Evolutionary conservation across 345 rosid genomes (phyloP).

Genomic region (Brassica rapa): DNA sequence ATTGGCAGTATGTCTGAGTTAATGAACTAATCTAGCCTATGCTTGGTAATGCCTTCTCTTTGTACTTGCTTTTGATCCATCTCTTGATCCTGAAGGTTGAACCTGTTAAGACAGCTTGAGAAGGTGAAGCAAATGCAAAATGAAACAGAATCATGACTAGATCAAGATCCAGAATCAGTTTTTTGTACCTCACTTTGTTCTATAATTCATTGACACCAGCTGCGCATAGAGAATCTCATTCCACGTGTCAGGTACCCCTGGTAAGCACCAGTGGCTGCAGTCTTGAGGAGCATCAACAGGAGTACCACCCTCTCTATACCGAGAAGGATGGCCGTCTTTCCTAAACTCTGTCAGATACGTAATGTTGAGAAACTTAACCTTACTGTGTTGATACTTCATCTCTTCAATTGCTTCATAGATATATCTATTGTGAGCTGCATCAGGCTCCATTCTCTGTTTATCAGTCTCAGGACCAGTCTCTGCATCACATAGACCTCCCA

Average conservation of each 20-base stretch:
- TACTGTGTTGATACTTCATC: slow-evolving; percentile 47
- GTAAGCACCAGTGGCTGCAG: slow-evolving; percentile 96
- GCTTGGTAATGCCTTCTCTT: background rate
- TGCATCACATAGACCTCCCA: slow-evolving; percentile 66
- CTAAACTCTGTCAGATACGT: slow-evolving; percentile 72
- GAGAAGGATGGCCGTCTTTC: slow-evolving; percentile 78
- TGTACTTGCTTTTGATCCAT: background rate
- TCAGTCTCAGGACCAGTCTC: slow-evolving; percentile 60
- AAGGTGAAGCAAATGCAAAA: background rate
- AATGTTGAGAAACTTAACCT: slow-evolving; percentile 66
- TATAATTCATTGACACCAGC: slow-evolving; percentile 56
- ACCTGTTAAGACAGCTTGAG: background rate
- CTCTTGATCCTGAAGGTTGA: background rate
- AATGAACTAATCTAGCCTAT: background rate
- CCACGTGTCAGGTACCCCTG: slow-evolving; percentile 89
- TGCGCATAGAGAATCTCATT: slow-evolving; percentile 79
- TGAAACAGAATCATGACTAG: slow-evolving; percentile 46
- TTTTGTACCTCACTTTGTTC: slow-evolving; percentile 26
- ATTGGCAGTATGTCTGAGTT: slow-evolving; percentile 1
- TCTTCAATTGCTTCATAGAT: slow-evolving; percentile 52
- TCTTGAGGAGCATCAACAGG: slow-evolving; percentile 71
- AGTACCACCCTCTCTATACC: slow-evolving; percentile 66
- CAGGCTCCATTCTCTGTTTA: slow-evolving; percentile 48
- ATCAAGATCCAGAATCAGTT: slow-evolving; percentile 4
- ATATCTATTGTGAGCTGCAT: slow-evolving; percentile 52